Percentiles rank a stretch among this genome's conserved stretches.
Evolutionary conservation across 2,329 filamentous ascomycete genomes (phyloP).

Genomic region (Myriosclerotinia duriaeana): DNA sequence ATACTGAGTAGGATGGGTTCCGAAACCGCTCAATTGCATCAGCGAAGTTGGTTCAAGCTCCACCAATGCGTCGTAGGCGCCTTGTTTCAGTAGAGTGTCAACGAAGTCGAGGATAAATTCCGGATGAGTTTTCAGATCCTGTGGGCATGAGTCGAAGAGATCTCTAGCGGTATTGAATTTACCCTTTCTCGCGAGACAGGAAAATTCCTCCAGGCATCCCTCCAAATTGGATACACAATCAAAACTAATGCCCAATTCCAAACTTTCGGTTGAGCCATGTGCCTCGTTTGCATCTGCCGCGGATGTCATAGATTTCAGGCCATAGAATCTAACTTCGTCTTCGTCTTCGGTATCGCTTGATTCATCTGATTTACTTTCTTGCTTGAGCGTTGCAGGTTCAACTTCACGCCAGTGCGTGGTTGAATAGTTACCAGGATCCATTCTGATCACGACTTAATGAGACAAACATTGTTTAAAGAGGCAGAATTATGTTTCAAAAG

Average conservation of each 20-base stretch:
- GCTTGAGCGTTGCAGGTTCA: not conserved
- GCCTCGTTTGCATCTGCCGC: not conserved
- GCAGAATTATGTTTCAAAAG: too few species aligned
- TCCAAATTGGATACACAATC: not conserved
- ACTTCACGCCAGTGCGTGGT: not conserved
- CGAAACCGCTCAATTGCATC: not conserved
- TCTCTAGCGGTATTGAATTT: not conserved
- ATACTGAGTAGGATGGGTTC: not conserved
- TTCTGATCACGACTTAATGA: too few species aligned
- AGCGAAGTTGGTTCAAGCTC: not conserved
- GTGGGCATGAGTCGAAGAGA: not conserved
- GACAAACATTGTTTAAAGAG: too few species aligned
- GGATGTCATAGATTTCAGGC: not conserved
- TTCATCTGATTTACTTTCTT: not conserved
- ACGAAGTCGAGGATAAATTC: not conserved
- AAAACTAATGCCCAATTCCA: not conserved
- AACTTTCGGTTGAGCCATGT: not conserved
- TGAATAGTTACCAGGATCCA: too few species aligned
- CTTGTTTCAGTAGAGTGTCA: not conserved
- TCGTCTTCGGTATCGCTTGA: not conserved
- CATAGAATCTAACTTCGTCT: not conserved
- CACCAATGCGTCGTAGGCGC: not conserved
- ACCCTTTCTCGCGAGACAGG: not conserved
- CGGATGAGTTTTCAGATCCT: not conserved
- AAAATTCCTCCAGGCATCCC: not conserved